Evolutionary conservation across 2,329 filamentous ascomycete species (phyloP), one percentile per base, ranked within the genome.

Genomic region (Blastomyces emzantsi): DNA sequence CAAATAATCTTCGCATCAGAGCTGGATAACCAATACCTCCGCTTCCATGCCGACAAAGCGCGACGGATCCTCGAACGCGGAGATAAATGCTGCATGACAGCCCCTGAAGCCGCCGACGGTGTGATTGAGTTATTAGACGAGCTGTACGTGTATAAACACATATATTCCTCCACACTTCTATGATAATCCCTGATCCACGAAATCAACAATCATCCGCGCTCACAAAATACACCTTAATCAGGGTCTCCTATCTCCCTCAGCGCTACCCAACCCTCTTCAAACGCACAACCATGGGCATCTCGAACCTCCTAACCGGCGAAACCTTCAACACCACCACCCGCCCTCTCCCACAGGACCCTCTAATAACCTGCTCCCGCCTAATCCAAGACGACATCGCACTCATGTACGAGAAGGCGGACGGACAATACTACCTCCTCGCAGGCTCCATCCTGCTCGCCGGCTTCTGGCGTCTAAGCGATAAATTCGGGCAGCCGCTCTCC

Each of bases 391-490:
- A 95, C 72, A 77, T 95, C 0, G 90, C 90, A 0, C 83, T 95
- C 63, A 93, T 95, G 90, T 81, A 93, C 68, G 90, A 94, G 75
- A 81, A 80, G 25, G 73, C 80, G 0, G 90, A 95, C 71, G 89
- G 90, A 0, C 85, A 92, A 73, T 93, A 93, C 77, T 90, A 92
- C 73, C 83, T 95, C 0, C 82, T 92, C 1, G 89, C 89, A 0
- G 90, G 90, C 0, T 82, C 87, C 0, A 86, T 94, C 64, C 80
- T 94, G 2, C 81, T 95, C 0, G 83, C 90, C 0, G 90, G 90
- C 0, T 95, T 95, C 80, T 95, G 90, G 90, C 83, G 89, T 2
- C 79, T 95, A 0, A 80, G 85, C 63, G 90, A 95, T 72, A 95
- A 96, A 75, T 85, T 87, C 70, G 88, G 88, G 30, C 92, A 94